These are phyloP conservation scores for Boletus tomentosulus DNA, from an alignment of 768 basidiomycete genomes.

Conservation along the genomic window DNA sequence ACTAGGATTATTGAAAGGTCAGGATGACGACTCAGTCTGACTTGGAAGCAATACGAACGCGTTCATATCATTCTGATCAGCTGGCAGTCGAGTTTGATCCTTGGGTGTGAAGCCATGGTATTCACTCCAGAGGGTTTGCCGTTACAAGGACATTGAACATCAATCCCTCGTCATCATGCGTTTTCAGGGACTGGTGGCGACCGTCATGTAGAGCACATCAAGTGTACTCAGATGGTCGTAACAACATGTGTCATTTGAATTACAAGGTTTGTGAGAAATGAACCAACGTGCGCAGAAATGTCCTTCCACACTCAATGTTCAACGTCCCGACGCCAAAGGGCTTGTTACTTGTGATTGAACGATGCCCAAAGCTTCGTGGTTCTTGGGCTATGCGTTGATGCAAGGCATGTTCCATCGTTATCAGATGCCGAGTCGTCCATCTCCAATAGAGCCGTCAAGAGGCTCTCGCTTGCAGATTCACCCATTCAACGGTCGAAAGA, in stretches of 20 bases:
- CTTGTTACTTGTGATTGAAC: not conserved
- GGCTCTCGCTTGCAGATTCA: not conserved
- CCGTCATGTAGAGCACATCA: too few species aligned
- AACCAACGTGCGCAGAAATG: too few species aligned
- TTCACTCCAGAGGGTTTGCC: slow-evolving; percentile 75
- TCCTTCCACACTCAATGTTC: too few species aligned
- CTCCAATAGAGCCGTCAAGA: not conserved
- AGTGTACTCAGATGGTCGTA: too few species aligned
- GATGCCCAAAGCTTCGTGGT: not conserved
- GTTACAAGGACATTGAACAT: slow-evolving; percentile 50
- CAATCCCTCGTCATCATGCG: not conserved
- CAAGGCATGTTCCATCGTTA: not conserved
- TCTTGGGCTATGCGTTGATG: not conserved
- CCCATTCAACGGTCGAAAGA: not conserved
- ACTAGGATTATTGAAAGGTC: too few species aligned
- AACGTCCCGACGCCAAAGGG: not conserved
- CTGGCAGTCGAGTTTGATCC: slow-evolving; percentile 90
- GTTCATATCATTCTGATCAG: too few species aligned
- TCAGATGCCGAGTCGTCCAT: not conserved
- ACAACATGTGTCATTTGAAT: too few species aligned
- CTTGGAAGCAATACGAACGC: too few species aligned
- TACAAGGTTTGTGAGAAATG: too few species aligned
- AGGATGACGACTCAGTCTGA: too few species aligned
- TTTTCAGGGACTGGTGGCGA: too few species aligned
- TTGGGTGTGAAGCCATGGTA: slow-evolving; percentile 92